Evolutionary conservation across 2,329 filamentous ascomycete species (phyloP).

Genomic region (Alternaria sp.): DNA sequence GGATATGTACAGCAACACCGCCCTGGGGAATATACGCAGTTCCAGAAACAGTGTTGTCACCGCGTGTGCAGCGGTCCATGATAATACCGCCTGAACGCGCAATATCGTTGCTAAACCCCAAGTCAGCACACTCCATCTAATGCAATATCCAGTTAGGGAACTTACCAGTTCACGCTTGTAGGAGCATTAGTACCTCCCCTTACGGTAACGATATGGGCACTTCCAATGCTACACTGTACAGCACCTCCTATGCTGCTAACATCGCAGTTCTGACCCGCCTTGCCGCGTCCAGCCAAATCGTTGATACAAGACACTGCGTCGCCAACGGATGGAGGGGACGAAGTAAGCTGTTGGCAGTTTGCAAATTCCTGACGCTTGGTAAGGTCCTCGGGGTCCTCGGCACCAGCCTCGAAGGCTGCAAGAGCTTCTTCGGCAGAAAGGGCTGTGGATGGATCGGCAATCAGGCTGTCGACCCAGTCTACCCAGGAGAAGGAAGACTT

Average conservation of each 20-base stretch:
- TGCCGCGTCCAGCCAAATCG: background rate
- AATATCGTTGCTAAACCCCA: conserved; percentile 6
- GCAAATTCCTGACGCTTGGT: background rate
- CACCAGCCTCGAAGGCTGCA: background rate
- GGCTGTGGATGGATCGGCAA: conserved; percentile 4
- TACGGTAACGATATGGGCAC: conserved; percentile 8
- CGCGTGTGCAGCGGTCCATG: conserved; percentile 17
- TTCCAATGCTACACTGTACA: background rate
- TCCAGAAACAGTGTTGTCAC: conserved; percentile 15
- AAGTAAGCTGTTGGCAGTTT: conserved; percentile 1
- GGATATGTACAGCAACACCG: conserved; percentile 9
- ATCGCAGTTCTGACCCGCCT: background rate
- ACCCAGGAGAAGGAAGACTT: conserved; percentile 14
- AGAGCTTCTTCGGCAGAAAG: conserved; percentile 5
- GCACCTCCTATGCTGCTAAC: background rate
- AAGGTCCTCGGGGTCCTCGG: background rate
- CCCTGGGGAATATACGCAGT: conserved; percentile 8
- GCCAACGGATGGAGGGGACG: background rate
- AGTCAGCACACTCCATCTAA: background rate
- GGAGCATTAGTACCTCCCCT: background rate
- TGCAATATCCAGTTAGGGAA: background rate
- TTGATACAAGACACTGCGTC: background rate
- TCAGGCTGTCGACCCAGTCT: conserved; percentile 12
- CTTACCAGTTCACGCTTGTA: conserved; percentile 10
- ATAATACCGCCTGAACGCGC: conserved; percentile 7